Conservation (phyloP, 2,329 filamentous ascomycete species). For the Sclerotinia subarctica region DNA sequence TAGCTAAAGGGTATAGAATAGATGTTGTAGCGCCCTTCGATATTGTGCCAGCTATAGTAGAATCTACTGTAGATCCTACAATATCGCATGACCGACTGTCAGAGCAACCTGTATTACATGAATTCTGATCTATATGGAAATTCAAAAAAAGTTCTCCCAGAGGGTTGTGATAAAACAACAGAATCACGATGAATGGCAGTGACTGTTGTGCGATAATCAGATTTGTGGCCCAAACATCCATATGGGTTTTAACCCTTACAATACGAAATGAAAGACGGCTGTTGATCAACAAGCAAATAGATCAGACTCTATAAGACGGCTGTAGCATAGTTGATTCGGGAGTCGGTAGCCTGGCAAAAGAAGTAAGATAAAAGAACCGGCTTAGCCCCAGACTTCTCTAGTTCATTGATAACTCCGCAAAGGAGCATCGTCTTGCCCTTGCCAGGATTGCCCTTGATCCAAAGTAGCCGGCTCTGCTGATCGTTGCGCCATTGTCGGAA, state of each 20-base stretch:
- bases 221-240: too few relatives aligned
- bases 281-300: constrained; percentile 12
- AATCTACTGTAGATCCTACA: too few relatives aligned
- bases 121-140: neutral
- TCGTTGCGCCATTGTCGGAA: constrained; percentile 6
- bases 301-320: constrained; percentile 6
- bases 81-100: too few relatives aligned
- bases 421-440: constrained; percentile 14
- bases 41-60: too few relatives aligned
- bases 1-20: too few relatives aligned
- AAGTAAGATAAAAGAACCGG: neutral
- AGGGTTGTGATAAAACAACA: neutral
- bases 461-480: neutral
- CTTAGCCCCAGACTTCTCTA: neutral
- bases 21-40: too few relatives aligned
- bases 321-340: neutral
- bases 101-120: too few relatives aligned
- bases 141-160: constrained; percentile 3
- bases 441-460: constrained; percentile 5
- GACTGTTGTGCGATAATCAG: neutral
- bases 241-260: too few relatives aligned
- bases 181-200: neutral
- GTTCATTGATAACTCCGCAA: constrained; percentile 8
- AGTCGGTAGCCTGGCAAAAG: constrained; percentile 11
- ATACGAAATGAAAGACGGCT: constrained; percentile 9